Base-by-base conservation (phyloP, 805 yeast genomes). In the Isabelozyma heimii region DNA sequence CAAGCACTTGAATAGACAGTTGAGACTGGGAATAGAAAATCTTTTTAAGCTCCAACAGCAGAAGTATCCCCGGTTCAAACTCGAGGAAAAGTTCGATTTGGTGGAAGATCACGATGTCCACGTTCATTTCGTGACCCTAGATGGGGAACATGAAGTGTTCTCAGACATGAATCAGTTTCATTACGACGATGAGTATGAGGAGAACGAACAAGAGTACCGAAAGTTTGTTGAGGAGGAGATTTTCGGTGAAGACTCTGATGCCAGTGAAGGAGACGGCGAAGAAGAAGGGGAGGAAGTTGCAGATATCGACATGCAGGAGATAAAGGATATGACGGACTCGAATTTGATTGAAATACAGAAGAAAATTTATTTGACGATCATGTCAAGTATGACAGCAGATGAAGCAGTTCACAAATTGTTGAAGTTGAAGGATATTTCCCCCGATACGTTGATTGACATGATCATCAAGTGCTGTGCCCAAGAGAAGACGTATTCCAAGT, bases 371-470 rank as follows among this genome's bases (percentile, higher is more conserved):
- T 69, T 91, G 27, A 85, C 92, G 0, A 72, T 94, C 8, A 90
- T 89, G 85, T 89, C 97, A 17, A 84, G 96, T 51, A 81, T 92
- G 85, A 85, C 95, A 0, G 83, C 91, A 5, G 96, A 89, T 55
- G 99, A 94, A 71, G 92, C 96, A 0, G 91, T 89, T 1, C 98
- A 91, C 64, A 91, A 91, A 63, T 67, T 94, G 5, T 56, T 88
- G 39, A 80, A 79, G 58, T 58, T 88, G 20, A 61, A 56, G 42
- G 46, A 46, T 16, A 49, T 50, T 43, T 27, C 39, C 17, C 44
- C 71, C 8, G 73, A 79, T 42, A 78, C 80, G 54, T 73, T 89
- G 12, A 83, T 81, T 7, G 91, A 87, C 55, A 87, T 88, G 81
- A 67, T 92, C 5, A 72, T 89, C 12, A 87, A 86, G 62, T 83